Evolutionary conservation across 768 basidiomycete genomes (phyloP), one percentile per base, ranked within the genome.

Genomic region (Exidia glandulosa): DNA sequence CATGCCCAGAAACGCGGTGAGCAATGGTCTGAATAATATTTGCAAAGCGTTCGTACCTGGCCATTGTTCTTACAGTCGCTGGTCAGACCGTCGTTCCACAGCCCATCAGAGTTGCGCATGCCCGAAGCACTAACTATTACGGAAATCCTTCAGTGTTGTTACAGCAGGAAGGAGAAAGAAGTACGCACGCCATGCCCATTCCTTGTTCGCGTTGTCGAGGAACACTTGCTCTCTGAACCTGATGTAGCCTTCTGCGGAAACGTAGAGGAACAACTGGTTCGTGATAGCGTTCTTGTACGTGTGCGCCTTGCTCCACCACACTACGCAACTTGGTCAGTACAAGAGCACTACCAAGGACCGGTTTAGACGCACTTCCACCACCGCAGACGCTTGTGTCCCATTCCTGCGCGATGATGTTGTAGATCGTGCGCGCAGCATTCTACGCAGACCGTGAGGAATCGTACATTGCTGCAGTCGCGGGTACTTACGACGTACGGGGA

Each of bases 241-340:
- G 33, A 77, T 63, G 63, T 76, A 81, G 7, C 77, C 81, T 31
- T 68, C 62, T 2, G 81, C 81, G 2, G 81, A 82, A 5, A 76
- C 73, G 33, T 77, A 68, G 16, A 83, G 70, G 70, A 81, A 83
- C 10, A 83, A 73, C 59, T 82, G 73, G 63, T 83, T 83, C n/a
- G 81, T 83, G 60, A 84, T 77, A 10, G 81, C 80, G 58, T 83
- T 82, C 70, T 83, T 83, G 72, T 83, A 83, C 0, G 73, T 77
- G 63, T 79, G 77, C 23, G 72, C 80, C 16, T 73, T 74, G 9
- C 79, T 79, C 82, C 81, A 83, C 80, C 81, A 81, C 4, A 82
- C 81, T 81, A 55, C 3, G 41, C 25, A 2, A 29, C 16, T 30
- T 27, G 29, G 31, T 59, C 16, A 41, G 32, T 10, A 34, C 30